phyloP scores from a whole-genome alignment of 1,139 yeast species.

The Saccharomycopsis hybrid region DNA sequence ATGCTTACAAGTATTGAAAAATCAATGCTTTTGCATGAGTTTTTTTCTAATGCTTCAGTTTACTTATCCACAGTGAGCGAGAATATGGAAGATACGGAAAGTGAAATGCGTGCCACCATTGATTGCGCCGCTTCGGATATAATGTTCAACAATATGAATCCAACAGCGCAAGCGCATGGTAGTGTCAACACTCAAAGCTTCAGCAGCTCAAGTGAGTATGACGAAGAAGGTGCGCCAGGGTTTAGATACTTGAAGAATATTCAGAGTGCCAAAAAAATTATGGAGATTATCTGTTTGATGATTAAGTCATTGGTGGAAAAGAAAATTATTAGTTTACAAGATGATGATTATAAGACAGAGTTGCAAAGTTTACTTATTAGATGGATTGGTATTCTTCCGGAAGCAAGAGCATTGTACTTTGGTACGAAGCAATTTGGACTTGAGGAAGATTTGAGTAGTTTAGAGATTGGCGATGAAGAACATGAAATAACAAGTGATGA shows the following conservation, averaged over 20 bases:
- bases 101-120: too few relatives aligned
- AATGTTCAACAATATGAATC: too few relatives aligned
- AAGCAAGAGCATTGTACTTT: slow-evolving; percentile 36
- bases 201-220: not conserved
- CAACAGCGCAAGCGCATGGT: not conserved
- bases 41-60: slow-evolving; percentile 48
- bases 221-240: not conserved
- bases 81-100: slow-evolving; percentile 8
- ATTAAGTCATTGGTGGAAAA: slow-evolving; percentile 42
- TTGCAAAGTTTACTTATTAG: slow-evolving; percentile 51
- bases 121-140: too few relatives aligned
- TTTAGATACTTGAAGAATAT: not conserved
- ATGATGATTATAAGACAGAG: slow-evolving; percentile 47
- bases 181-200: too few relatives aligned
- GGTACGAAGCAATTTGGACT: slow-evolving; percentile 24
- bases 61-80: slow-evolving; percentile 36
- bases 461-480: too few relatives aligned
- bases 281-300: slow-evolving; percentile 56
- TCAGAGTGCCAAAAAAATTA: slow-evolving; percentile 31
- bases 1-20: slow-evolving; percentile 44
- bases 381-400: slow-evolving; percentile 52
- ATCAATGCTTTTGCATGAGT: slow-evolving; percentile 65
- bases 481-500: too few relatives aligned
- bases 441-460: too few relatives aligned
- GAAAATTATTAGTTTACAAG: slow-evolving; percentile 38